These are phyloP conservation scores for Carex scoparia DNA, from an alignment of 176 grass and related monocot genomes.

Conservation along the genomic window DNA sequence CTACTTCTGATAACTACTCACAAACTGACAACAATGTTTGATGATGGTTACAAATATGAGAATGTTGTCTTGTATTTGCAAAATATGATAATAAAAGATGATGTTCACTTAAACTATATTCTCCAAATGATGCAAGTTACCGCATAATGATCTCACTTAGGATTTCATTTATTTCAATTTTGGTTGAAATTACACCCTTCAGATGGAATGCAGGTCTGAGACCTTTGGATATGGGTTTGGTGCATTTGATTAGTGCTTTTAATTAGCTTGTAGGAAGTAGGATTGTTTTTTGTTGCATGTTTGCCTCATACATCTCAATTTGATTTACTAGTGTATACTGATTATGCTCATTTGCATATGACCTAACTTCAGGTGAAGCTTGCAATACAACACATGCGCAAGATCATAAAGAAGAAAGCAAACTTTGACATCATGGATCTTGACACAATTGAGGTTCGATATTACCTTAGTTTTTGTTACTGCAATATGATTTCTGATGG, in stretches of 20 bases:
- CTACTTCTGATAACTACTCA: not conserved
- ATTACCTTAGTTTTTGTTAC: not conserved
- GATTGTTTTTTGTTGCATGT: not conserved
- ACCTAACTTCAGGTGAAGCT: conserved; percentile 67
- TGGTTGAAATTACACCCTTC: not conserved
- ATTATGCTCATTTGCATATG: conserved; percentile 13
- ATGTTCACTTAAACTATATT: not conserved
- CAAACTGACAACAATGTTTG: conserved; percentile 1
- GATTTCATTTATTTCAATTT: not conserved
- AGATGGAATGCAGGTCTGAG: not conserved
- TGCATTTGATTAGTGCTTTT: not conserved
- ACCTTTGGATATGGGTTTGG: not conserved
- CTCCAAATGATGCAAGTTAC: not conserved
- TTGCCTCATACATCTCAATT: not conserved
- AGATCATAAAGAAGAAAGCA: conserved; percentile 92
- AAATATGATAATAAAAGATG: not conserved
- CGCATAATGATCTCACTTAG: not conserved
- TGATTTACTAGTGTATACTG: not conserved
- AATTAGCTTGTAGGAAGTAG: not conserved
- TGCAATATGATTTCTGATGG: not conserved
- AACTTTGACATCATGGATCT: conserved; percentile 99
- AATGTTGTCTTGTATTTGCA: not conserved
- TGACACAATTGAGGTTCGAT: conserved; percentile 75
- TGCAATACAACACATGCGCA: conserved; percentile 99
- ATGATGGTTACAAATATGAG: not conserved